Base-by-base conservation (phyloP, 1,284 basidiomycete genomes). In the Malassezia dermatis region DNA sequence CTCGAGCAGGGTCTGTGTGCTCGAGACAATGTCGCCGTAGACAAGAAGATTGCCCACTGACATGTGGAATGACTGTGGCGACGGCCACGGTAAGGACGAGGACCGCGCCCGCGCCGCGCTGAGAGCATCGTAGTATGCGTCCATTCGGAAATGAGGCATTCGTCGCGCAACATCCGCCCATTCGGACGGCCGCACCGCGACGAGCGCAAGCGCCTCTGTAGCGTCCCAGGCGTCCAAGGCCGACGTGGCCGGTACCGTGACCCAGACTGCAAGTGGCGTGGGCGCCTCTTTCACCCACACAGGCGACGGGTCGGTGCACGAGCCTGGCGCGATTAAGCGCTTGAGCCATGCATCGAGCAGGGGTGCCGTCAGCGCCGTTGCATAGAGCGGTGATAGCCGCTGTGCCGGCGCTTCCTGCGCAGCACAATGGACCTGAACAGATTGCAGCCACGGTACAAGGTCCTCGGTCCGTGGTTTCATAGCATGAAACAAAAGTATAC, bases 1-100 rank as follows among this genome's bases (percentile, higher is more conserved):
- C 70, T 95, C 89, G 1, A 96, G 79, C 82, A 96, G 82, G 0
- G 89, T 93, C 76, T 98, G 93, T 0, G 93, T 98, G 63, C 88
- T 91, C 0, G 89, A 89, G 6, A 96, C 86, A 0, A 84, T 83
- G 75, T 95, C 88, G 23, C 85, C 86, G 65, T 95, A 96, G 12
- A 15, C 30, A 15, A 57, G 8, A 12, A 48, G n/a, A 28, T 56
- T 30, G 19, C 53, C 53, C 10, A 40, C 30, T 3, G 19, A 13
- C 4, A 40, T 10, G 6, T n/a, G 23, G 34, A 41, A 35, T n/a
- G 42, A 48, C 8, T 21, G 40, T 11, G 47, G 32, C 26, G 21
- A 8, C 19, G 48, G 42, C 54, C 48, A 51, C 35, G 54, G 48
- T 15, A 55, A 21, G 11, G 34, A 11, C 3, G 30, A 13, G 11